Evolutionary conservation across 176 grass and related monocot genomes (phyloP), one percentile per base, ranked within the genome.

Genomic region (Cenchrus americanus): DNA sequence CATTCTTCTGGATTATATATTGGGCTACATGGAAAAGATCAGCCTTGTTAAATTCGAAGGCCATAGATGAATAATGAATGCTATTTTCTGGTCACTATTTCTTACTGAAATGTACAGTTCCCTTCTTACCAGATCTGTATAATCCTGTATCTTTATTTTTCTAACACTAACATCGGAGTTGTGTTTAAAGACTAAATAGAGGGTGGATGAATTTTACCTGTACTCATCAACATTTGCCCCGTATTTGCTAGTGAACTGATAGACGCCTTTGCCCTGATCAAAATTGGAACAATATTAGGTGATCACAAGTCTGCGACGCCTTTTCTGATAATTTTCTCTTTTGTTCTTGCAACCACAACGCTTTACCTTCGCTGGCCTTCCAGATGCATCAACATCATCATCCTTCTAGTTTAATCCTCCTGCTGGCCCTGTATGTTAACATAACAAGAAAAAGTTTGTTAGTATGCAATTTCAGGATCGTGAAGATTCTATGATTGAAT

Each of bases 151-250:
- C 9, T 47, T 67, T 80, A n/a, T 13, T 80, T 74, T 64, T 64
- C 44, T 22, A 80, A 24, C 34, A 47, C 10, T 65, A 10, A 17
- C 3, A 40, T 42, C 14, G 58, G 37, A 18, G 43, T 42, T 69
- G 3, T 85, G 27, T 68, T 57, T 34, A 10, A 60, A 19, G 17
- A 22, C 30, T 69, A 21, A 32, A 23, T 17, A 47, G 14, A 77
- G 58, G 42, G 18, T 5, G 1, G 22, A 13, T 59, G 68, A 80
- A 55, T 50, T 77, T 58, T 73, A 90, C 79, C 84, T 90, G 84
- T 86, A 83, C 19, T 91, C 93, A 78, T 98, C 91, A 58, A 98
- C 96, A 68, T 98, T 98, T 73, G 91, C 93, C 76, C 96, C 91
- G 2, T 98, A 98, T 71, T 98, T 98, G 80, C 78, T 86, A 70